Conservation (phyloP, 495 filamentous ascomycete genomes). For the Penicillium flavigenum region DNA sequence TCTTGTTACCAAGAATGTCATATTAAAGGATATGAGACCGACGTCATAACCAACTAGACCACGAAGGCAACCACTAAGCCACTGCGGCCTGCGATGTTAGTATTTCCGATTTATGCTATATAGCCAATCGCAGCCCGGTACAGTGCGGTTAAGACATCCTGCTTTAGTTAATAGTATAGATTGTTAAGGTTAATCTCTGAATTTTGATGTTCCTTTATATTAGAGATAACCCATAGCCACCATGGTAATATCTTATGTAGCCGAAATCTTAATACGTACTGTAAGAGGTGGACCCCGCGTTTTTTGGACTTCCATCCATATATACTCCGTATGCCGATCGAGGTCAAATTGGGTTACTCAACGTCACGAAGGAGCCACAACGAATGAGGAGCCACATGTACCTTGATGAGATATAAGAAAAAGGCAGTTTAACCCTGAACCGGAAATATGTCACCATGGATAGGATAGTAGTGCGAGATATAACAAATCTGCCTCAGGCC, state of each 20-base stretch:
- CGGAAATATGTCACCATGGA: neutral
- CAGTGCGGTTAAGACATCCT: too few relatives aligned
- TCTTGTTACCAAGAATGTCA: constrained; percentile 17
- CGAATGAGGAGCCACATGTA: neutral
- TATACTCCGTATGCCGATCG: neutral
- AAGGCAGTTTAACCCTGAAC: too few relatives aligned
- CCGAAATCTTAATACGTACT: neutral
- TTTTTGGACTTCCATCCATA: neutral
- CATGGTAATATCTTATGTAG: neutral
- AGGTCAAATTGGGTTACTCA: constrained; percentile 8
- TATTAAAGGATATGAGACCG: constrained; percentile 14
- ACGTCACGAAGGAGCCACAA: neutral
- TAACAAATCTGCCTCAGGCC: neutral
- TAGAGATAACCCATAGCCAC: neutral
- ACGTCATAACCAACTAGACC: constrained; percentile 19
- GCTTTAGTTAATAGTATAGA: too few relatives aligned
- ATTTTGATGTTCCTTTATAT: too few relatives aligned
- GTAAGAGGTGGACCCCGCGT: neutral
- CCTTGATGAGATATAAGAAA: neutral
- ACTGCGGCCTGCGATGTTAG: too few relatives aligned
- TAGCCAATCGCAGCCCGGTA: too few relatives aligned
- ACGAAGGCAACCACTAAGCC: constrained; percentile 3
- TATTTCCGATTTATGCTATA: too few relatives aligned
- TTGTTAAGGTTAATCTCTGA: too few relatives aligned
- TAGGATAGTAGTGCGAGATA: neutral